Conservation (phyloP, 441 rosid genomes). For the Theobroma grandiflorum region DNA sequence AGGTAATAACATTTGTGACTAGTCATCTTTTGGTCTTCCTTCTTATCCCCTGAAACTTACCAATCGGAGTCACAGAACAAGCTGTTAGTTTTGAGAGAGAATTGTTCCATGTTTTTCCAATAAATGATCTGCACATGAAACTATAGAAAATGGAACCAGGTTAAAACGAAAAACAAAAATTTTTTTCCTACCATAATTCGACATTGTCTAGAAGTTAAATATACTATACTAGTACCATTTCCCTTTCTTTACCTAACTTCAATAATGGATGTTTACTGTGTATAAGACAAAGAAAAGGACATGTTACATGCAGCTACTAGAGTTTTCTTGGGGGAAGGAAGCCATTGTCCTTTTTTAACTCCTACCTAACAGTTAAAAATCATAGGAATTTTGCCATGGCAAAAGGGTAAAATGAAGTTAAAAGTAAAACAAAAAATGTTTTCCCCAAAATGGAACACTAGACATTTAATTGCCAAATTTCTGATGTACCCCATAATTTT, state of each 20-base stretch:
- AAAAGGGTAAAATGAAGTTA: too few relatives aligned
- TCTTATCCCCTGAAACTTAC: not conserved
- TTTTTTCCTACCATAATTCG: not conserved
- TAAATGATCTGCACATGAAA: not conserved
- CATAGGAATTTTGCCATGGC: too few relatives aligned
- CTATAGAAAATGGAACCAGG: not conserved
- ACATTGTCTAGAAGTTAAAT: not conserved
- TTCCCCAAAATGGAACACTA: too few relatives aligned
- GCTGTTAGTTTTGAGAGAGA: not conserved
- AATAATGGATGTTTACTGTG: not conserved
- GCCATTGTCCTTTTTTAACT: not conserved
- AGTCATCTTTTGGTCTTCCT: not conserved
- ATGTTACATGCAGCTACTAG: not conserved
- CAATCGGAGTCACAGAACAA: not conserved
- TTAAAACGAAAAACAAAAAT: not conserved
- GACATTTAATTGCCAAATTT: too few relatives aligned
- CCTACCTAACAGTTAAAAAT: not conserved
- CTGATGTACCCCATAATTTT: too few relatives aligned
- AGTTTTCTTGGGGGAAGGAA: slow-evolving; percentile 1
- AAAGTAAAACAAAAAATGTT: too few relatives aligned
- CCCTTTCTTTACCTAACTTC: not conserved
- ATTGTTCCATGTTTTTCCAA: not conserved
- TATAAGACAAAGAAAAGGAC: slow-evolving; percentile 1
- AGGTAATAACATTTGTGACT: too few relatives aligned
- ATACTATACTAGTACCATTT: not conserved